A percentile compares a stretch with the other conserved stretches of the same genome.
These are phyloP conservation scores for Lipomyces kockii DNA, from an alignment of 805 yeast species.

Conservation along the genomic window DNA sequence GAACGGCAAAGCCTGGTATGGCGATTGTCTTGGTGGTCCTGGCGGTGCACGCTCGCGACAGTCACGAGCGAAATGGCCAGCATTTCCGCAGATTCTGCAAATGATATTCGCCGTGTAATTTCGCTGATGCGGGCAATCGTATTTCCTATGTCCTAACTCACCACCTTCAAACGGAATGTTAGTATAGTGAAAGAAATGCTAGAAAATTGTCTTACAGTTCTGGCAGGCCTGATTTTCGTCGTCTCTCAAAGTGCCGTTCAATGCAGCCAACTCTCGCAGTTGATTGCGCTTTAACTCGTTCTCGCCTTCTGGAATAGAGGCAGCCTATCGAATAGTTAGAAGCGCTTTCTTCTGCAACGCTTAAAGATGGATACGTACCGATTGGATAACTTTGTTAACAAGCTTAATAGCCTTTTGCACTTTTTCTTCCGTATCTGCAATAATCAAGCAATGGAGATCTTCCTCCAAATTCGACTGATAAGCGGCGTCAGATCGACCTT, in stretches of 20 bases:
- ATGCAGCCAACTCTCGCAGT: conserved; percentile 84
- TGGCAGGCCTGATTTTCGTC: conserved; percentile 68
- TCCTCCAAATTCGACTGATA: conserved; percentile 67
- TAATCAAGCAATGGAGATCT: conserved; percentile 84
- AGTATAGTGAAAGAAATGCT: background rate
- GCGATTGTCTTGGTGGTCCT: conserved; percentile 13
- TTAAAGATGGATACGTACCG: conserved; percentile 38
- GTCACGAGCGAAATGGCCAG: conserved; percentile 88
- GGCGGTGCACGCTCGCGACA: conserved; percentile 56
- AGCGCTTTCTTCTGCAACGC: background rate
- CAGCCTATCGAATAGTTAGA: conserved; percentile 52
- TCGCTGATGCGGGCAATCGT: conserved; percentile 63
- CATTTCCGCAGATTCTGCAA: conserved; percentile 77
- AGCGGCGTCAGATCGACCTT: conserved; percentile 55
- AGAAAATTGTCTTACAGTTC: conserved; percentile 49
- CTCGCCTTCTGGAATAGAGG: conserved; percentile 88
- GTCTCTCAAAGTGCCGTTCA: conserved; percentile 92
- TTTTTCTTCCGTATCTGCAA: conserved; percentile 79
- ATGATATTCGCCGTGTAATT: conserved; percentile 60
- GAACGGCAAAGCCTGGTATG: conserved; percentile 1
- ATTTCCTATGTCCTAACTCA: conserved; percentile 64
- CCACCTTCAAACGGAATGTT: conserved; percentile 47
- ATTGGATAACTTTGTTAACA: conserved; percentile 75
- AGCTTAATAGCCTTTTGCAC: conserved; percentile 74
- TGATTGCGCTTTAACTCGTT: conserved; percentile 91